Base-by-base conservation (phyloP, 2,329 filamentous ascomycete genomes). In the Colletotrichum tabaci region DNA sequence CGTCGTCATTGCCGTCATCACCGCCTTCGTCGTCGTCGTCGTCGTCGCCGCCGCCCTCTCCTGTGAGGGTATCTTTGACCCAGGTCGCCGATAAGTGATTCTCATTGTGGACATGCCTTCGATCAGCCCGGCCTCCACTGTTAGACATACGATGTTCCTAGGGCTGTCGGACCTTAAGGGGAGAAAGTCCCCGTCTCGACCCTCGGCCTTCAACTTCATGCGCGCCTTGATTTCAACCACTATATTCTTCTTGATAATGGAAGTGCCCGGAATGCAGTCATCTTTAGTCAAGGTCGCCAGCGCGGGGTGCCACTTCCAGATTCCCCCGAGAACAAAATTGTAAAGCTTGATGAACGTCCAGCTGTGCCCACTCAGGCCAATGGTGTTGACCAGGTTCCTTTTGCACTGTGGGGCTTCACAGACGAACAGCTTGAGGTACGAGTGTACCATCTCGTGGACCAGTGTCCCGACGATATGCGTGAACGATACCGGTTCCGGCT, bases 381-480 rank as follows among this genome's bases (percentile, higher is more conserved):
- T 13, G 4, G 72, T 66, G 46, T 71, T 72, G 16, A 61, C 15
- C 1, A 42, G 2, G 44, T 68, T 55, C 9, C 44, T 21, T 3
- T n/a, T 1, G 42, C 71, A 67, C 18, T 70, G 53, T n/a, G 16
- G 30, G 16, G 47, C 26, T 3, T 1, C 1, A 38, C 66, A 74
- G 21, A 60, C 9, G 15, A 71, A 73, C 2, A 62, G 4, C 0
- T 3, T 7, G 15, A 73, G 21, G 18, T 71, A 73, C 3, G 60
- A 66, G 57, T 72, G 73, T 15, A 61, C 63, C 60, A 71, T 71
- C 49, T 74, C 73, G 35, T 73, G 71, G 30, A 73, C n/a, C 7
- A 73, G 57, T 4, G 66, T 71, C 35, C 44, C 21, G 13, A 69
- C 52, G 10, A 55, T 63, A 12, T 13, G 1, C 4, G 10, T 6